Evolutionary conservation across 2,329 filamentous ascomycete genomes (phyloP).

Genomic region (Xylaria polymorpha): DNA sequence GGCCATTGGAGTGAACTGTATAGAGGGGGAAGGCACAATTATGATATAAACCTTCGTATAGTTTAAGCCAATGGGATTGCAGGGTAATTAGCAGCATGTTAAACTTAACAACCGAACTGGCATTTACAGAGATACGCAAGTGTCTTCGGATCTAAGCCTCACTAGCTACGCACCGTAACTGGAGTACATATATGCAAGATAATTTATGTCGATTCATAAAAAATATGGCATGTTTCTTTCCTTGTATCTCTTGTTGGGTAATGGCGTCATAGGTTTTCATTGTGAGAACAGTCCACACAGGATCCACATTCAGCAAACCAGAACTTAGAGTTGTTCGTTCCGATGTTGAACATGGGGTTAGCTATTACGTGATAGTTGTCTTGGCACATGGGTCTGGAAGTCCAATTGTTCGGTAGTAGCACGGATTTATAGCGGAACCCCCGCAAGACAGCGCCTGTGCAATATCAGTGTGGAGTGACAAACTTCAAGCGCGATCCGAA

Average conservation of each 20-base stretch:
- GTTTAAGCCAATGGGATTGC: no score
- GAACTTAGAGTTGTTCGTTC: not conserved
- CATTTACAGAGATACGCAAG: no score
- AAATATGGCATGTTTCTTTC: not conserved
- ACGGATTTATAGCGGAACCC: not conserved
- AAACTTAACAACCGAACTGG: no score
- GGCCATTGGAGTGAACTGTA: no score
- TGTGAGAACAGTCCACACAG: not conserved
- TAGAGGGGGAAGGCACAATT: no score
- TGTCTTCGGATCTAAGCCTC: no score
- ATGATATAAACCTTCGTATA: no score
- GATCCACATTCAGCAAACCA: not conserved
- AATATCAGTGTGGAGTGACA: not conserved
- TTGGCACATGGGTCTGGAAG: not conserved
- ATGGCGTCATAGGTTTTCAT: not conserved
- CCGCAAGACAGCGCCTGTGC: no score
- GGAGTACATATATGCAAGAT: no score
- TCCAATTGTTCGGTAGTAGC: not conserved
- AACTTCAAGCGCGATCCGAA: not conserved
- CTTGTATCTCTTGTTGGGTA: not conserved
- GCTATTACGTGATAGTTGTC: not conserved
- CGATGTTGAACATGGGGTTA: not conserved
- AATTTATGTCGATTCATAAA: not conserved
- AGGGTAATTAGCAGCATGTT: no score
- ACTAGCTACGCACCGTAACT: no score